Evolutionary conservation across 371 early-diverging fungal genomes (phyloP), one percentile per base, ranked within the genome.

Genomic region (Haplosporangium sp.): DNA sequence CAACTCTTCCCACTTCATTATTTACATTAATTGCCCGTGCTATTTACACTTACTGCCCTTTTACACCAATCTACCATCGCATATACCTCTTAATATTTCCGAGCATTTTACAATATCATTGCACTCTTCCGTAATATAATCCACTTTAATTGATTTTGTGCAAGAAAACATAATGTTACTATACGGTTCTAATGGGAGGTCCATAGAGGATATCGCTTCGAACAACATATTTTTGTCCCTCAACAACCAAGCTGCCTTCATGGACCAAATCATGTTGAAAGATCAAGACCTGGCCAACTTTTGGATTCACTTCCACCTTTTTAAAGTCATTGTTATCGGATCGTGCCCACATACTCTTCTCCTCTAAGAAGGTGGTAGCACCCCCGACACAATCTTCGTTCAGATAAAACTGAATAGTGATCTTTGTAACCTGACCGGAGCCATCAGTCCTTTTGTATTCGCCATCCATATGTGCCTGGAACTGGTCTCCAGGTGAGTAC

Each of bases 391-490:
- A 83, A 5, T 56, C 77, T 11, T 73, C 65, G 46, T 81, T 82
- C 47, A 86, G 63, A 62, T 83, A 86, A 16, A 86, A 64, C 58
- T 86, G 86, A 7, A 86, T 38, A 12, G 86, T 86, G 37, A 86
- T 42, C 58, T 71, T 75, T 16, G 81, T 81, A 16, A 68, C 65
- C n/a, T 83, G 82, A 6, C 66, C 69, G 0, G 77, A 69, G 6
- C 85, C 85, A 62, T 85, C 85, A 2, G 66, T 59, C 0, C 83
- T 69, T 10, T 56, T 61, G 59, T 77, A 85, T 8, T 57, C 61
- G 5, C 87, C 87, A 69, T 86, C 87, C 62, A 65, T 68, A 58
- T 86, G 87, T 0, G 73, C 64, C 47, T 63, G 57, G 51, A 86
- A 86, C n/a, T 61, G n/a, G 59, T 85, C 84, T 2, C 80, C 82